A percentile compares a stretch with the other conserved stretches of the same genome.
Conservation (phyloP, 2,329 filamentous ascomycete species). For the Diaporthe nobilis region DNA sequence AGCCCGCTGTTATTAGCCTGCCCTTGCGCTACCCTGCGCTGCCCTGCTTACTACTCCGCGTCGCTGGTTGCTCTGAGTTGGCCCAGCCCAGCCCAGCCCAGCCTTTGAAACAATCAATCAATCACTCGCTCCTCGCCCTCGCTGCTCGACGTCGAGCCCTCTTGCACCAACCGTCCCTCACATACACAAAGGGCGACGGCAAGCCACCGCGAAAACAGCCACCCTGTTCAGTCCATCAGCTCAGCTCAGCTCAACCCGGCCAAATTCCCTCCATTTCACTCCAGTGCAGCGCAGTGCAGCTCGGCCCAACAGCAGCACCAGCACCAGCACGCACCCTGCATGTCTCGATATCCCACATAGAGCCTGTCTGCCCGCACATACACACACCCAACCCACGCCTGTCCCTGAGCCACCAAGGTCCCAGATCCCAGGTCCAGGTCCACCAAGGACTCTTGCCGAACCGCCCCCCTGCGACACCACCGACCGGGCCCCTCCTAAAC, state of each 20-base stretch:
- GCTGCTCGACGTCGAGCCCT: conserved; percentile 17
- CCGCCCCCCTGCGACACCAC: conserved; percentile 28
- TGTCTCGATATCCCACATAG: conserved; percentile 26
- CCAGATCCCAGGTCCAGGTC: conserved; percentile 20
- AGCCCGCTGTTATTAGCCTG: conserved; percentile 13
- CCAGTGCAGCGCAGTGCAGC: neutral
- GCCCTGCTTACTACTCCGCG: conserved; percentile 12
- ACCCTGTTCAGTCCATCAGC: neutral
- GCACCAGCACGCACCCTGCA: conserved; percentile 7
- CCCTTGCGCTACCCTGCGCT: neutral
- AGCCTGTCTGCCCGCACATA: neutral
- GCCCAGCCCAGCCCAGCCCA: conserved; percentile 25
- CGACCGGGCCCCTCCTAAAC: conserved; percentile 27
- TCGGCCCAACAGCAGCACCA: neutral
- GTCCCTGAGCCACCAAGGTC: conserved; percentile 18
- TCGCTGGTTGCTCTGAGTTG: conserved; percentile 10
- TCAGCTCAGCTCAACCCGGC: neutral
- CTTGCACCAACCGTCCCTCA: conserved; percentile 3
- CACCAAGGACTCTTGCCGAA: conserved; percentile 28
- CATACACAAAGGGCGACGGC: conserved; percentile 14
- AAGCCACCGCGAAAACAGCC: conserved; percentile 8
- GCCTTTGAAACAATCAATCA: conserved; percentile 34
- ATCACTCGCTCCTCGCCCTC: conserved; percentile 23
- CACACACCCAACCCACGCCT: conserved; percentile 28
- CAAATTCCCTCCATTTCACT: neutral